A percentile compares a stretch with the other conserved stretches of the same genome.
Evolutionary conservation across 1,284 basidiomycete genomes (phyloP).

Genomic region (Exobasidium rhododendri): DNA sequence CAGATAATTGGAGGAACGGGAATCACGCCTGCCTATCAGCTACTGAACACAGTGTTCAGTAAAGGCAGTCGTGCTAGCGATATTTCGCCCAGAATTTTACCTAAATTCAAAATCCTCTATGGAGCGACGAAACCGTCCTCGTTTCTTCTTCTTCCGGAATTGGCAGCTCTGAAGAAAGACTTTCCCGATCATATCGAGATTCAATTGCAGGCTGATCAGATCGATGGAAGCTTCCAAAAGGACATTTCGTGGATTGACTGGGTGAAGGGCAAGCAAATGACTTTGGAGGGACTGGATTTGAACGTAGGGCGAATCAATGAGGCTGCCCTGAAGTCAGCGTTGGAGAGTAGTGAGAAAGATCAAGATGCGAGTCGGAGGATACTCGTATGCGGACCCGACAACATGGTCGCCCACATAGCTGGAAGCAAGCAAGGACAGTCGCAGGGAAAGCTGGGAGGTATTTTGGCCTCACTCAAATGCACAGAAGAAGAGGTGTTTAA

Average conservation of each 20-base stretch:
- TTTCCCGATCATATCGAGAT: slow-evolving; percentile 22
- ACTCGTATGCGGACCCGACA: slow-evolving; percentile 34
- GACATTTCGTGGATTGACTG: slow-evolving; percentile 6
- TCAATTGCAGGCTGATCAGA: slow-evolving; percentile 22
- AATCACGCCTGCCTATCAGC: slow-evolving; percentile 36
- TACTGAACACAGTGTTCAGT: slow-evolving; percentile 28
- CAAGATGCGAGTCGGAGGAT: slow-evolving; percentile 12
- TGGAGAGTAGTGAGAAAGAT: slow-evolving; percentile 4
- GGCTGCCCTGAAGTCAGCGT: slow-evolving; percentile 2
- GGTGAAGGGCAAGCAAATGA: background rate
- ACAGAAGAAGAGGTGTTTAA: slow-evolving; percentile 30
- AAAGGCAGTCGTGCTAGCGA: background rate
- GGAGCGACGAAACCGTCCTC: slow-evolving; percentile 19
- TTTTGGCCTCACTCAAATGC: slow-evolving; percentile 19
- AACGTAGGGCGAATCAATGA: background rate
- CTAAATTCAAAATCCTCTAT: slow-evolving; percentile 30
- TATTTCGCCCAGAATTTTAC: background rate
- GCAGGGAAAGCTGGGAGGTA: slow-evolving; percentile 21
- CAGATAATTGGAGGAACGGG: slow-evolving; percentile 39
- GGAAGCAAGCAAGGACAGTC: slow-evolving; percentile 18
- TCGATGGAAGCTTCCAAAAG: background rate
- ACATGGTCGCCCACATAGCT: slow-evolving; percentile 26
- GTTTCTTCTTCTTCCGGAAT: slow-evolving; percentile 26
- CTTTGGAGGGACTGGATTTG: background rate
- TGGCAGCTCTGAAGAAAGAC: slow-evolving; percentile 16